Evolutionary conservation across 257 asterid species (phyloP).

Genomic region (Solanum dulcamara): DNA sequence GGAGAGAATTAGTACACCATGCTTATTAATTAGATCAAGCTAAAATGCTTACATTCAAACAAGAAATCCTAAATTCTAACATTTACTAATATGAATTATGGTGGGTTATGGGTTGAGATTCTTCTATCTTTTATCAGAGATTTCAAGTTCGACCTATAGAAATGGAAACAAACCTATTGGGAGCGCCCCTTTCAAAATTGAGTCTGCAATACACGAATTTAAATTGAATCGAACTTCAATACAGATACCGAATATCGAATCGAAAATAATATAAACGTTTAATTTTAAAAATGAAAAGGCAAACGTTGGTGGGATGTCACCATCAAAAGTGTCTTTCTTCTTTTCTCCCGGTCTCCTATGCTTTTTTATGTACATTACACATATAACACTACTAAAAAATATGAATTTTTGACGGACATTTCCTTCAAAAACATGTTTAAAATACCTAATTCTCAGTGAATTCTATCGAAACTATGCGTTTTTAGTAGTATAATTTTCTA

Average conservation of each 20-base stretch:
- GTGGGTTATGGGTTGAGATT: background rate
- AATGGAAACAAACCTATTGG: background rate
- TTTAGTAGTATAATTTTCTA: no score
- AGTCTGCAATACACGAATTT: background rate
- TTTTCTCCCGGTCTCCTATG: conserved; percentile 1
- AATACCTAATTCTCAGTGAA: no score
- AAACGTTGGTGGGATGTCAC: conserved; percentile 4
- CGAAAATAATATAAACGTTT: background rate
- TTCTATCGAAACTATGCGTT: no score
- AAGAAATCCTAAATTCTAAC: background rate
- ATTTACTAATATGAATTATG: background rate
- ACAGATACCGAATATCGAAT: background rate
- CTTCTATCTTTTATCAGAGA: background rate
- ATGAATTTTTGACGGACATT: background rate
- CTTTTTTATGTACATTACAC: background rate
- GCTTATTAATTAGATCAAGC: background rate
- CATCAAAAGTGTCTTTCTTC: conserved; percentile 3
- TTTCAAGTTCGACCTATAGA: background rate
- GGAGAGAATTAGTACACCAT: background rate
- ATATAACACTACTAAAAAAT: background rate
- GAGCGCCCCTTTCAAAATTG: fast-evolving
- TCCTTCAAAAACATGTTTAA: no score
- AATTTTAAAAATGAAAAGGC: background rate
- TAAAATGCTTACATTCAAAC: background rate
- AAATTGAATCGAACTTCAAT: background rate